Evolutionary conservation across 768 basidiomycete genomes (phyloP), one percentile per base, ranked within the genome.

Genomic region (Dendrothele bispora): DNA sequence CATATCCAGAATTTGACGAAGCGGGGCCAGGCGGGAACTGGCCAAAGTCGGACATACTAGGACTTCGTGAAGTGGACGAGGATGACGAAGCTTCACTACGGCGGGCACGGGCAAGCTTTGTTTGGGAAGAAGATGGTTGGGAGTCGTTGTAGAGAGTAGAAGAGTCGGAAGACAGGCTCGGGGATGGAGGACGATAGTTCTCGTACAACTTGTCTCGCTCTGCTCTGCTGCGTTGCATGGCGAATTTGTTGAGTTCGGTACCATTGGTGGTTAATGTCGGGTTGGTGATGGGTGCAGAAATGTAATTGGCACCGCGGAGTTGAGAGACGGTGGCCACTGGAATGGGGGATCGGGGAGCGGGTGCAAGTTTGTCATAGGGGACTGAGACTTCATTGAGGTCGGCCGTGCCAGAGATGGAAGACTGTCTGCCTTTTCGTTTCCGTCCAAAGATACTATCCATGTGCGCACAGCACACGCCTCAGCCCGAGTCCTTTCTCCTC

Each of bases 201-300:
- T 71, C 74, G 55, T 83, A 81, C 17, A 67, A 61, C 44, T 71
- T 72, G 37, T 86, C 84, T 50, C 82, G 68, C 45, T 86, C 87
- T 21, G 64, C 61, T 58, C 70, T 78, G 45, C 65, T 64, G 49
- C 75, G 76, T 39, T 75, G 72, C 57, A 80, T 62, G 20, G 76
- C 70, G 59, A 74, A 79, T 55, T 79, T 73, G 64, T 84, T 90
- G 59, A 88, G 69, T 52, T 88, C 86, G 8, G 84, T 83, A 30
- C 89, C 90, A 55, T 79, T 72, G 36, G 77, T 50, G 2, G 88
- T 88, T 47, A 91, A 79, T 11, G 83, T 81, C 5, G 89, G 89
- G 58, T 92, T 92, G 21, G 89, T 90, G 57, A 86, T 84, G 7
- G 89, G 89, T 4, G 89, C 90, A 25, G 88, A 91, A 54, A 92